Conservation (phyloP, 257 asterid species). For the Verbena officinalis region DNA sequence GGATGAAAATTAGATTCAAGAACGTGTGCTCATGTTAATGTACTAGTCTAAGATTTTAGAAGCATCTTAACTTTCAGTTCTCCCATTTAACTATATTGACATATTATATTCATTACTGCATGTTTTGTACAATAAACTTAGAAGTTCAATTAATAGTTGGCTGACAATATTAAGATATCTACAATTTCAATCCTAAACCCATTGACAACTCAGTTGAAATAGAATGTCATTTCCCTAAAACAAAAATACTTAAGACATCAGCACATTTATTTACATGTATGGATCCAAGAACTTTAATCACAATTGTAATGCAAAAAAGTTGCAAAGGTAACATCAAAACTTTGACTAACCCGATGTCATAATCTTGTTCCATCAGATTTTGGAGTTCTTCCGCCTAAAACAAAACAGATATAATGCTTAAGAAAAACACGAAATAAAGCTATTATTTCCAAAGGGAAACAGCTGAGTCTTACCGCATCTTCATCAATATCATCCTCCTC, state of each 20-base stretch:
- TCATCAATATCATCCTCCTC: constrained; percentile 69
- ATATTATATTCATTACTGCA: no score
- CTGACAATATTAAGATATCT: no score
- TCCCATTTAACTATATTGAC: no score
- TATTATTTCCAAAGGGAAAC: not conserved
- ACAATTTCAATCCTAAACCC: no score
- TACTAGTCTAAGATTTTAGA: no score
- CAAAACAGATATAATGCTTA: constrained; percentile 6
- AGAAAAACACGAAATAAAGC: not conserved
- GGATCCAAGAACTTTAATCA: not conserved
- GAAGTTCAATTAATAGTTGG: no score
- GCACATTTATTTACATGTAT: not conserved
- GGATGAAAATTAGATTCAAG: not conserved
- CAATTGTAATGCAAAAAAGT: not conserved
- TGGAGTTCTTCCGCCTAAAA: constrained; percentile 69
- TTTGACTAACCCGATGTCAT: constrained; percentile 61
- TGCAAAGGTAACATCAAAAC: not conserved
- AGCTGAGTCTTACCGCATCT: constrained; percentile 55
- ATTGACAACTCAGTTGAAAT: no score
- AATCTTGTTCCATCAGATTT: constrained; percentile 84
- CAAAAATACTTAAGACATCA: not conserved
- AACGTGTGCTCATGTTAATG: no score
- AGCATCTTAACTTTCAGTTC: no score
- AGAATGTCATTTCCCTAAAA: no score
- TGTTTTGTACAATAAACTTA: no score